Conservation (phyloP, 306 rosid species). For the Bauhinia variegata region DNA sequence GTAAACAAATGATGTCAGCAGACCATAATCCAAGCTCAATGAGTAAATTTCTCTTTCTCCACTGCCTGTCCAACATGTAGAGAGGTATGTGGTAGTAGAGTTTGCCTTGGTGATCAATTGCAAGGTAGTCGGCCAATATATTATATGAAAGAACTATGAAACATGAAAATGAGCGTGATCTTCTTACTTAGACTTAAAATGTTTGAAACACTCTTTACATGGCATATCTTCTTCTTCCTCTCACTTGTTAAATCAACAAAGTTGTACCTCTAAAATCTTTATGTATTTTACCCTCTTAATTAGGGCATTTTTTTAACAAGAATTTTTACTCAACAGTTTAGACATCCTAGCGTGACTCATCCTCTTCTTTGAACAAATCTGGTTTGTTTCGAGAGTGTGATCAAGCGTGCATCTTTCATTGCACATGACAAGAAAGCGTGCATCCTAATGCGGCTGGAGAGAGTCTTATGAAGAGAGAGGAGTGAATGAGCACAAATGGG, state of each 20-base stretch:
- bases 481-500: too few species aligned
- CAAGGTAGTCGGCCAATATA: slow-evolving; percentile 86
- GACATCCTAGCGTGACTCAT: not conserved
- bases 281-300: slow-evolving; percentile 9
- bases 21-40: slow-evolving; percentile 91
- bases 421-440: not conserved
- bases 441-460: too few species aligned
- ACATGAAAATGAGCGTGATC: not conserved
- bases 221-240: slow-evolving; percentile 28
- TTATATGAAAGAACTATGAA: slow-evolving; percentile 83
- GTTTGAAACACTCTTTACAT: not conserved
- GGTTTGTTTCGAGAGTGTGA: not conserved
- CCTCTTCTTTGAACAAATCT: slow-evolving; percentile 18
- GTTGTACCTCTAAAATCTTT: not conserved
- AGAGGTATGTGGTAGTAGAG: slow-evolving; percentile 80
- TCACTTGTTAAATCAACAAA: slow-evolving; percentile 25
- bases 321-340: not conserved
- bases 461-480: too few species aligned
- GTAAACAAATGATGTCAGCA: slow-evolving; percentile 88
- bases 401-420: slow-evolving; percentile 7
- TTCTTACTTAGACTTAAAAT: not conserved
- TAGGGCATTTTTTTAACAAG: too few species aligned
- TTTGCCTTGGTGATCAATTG: slow-evolving; percentile 60
- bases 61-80: slow-evolving; percentile 72
- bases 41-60: slow-evolving; percentile 71